These are phyloP conservation scores for Monascus purpureus DNA, from an alignment of 495 filamentous ascomycete species.

Conservation along the genomic window DNA sequence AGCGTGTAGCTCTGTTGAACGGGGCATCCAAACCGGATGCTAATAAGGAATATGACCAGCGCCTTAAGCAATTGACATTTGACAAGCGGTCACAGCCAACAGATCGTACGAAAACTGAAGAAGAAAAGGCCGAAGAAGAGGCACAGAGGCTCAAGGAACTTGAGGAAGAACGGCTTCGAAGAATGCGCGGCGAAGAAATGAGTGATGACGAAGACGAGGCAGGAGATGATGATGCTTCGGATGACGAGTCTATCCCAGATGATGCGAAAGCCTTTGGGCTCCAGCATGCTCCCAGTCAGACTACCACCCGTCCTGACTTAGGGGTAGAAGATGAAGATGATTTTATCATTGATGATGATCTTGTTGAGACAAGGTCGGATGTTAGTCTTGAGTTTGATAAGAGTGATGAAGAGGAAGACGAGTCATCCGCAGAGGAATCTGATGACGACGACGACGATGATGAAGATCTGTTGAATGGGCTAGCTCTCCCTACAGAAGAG, in stretches of 20 bases:
- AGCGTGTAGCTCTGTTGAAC: constrained; percentile 41
- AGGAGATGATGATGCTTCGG: constrained; percentile 21
- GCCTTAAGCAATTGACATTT: constrained; percentile 63
- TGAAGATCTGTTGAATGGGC: constrained; percentile 31
- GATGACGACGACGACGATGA: constrained; percentile 34
- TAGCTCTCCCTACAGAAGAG: constrained; percentile 14
- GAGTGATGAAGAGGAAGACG: constrained; percentile 43
- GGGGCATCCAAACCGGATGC: constrained; percentile 47
- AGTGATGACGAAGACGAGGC: constrained; percentile 27
- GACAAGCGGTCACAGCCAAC: constrained; percentile 75
- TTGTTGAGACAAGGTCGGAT: constrained; percentile 46
- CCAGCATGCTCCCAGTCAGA: constrained; percentile 14
- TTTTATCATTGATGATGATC: constrained; percentile 76
- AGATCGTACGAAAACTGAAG: constrained; percentile 78
- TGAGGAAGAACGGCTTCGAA: constrained; percentile 53
- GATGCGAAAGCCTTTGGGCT: constrained; percentile 46
- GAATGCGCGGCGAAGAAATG: constrained; percentile 30
- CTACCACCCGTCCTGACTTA: constrained; percentile 22
- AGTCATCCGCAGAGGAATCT: constrained; percentile 35
- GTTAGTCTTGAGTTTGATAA: constrained; percentile 37
- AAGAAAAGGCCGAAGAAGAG: constrained; percentile 68
- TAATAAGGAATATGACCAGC: constrained; percentile 74
- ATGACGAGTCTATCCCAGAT: constrained; percentile 29
- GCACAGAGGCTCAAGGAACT: constrained; percentile 59
- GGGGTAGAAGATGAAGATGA: constrained; percentile 83